A percentile compares a stretch with the other conserved stretches of the same genome.
Evolutionary conservation across 345 rosid genomes (phyloP).

Genomic region (Syzygium jambos): DNA sequence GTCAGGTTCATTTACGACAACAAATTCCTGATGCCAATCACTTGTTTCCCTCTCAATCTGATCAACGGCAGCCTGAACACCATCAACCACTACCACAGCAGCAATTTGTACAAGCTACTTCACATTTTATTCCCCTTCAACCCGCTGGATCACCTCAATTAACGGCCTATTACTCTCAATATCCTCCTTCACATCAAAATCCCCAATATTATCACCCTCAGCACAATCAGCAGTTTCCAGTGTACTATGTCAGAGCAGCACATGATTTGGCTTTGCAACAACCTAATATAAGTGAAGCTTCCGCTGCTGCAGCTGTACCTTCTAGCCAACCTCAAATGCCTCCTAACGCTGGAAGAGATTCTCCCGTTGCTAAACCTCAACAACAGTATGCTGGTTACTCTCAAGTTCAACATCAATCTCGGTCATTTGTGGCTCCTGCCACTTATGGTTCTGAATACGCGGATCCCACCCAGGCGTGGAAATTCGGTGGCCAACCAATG

Average conservation of each 20-base stretch:
- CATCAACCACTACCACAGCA: constrained; percentile 34
- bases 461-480: constrained; percentile 54
- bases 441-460: constrained; percentile 56
- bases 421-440: constrained; percentile 42
- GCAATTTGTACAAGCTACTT: constrained; percentile 58
- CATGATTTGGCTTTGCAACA: constrained; percentile 60
- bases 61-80: constrained; percentile 39
- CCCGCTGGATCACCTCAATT: constrained; percentile 50
- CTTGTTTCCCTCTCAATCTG: constrained; percentile 47
- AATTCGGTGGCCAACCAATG: constrained; percentile 65
- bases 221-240: constrained; percentile 75
- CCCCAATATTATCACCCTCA: constrained; percentile 43
- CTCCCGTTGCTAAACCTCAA: constrained; percentile 55
- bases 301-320: constrained; percentile 21
- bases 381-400: constrained; percentile 75
- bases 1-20: constrained; percentile 29
- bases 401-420: constrained; percentile 78
- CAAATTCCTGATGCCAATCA: constrained; percentile 29
- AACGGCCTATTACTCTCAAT: constrained; percentile 58
- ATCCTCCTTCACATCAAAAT: constrained; percentile 70
- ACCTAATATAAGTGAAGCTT: constrained; percentile 48
- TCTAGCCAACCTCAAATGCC: constrained; percentile 49
- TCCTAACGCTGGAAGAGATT: constrained; percentile 44
- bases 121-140: constrained; percentile 72
- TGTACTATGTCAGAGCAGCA: constrained; percentile 63